Evolutionary conservation across 1,139 yeast species (phyloP).

Genomic region (Yamadazyma siamensis): DNA sequence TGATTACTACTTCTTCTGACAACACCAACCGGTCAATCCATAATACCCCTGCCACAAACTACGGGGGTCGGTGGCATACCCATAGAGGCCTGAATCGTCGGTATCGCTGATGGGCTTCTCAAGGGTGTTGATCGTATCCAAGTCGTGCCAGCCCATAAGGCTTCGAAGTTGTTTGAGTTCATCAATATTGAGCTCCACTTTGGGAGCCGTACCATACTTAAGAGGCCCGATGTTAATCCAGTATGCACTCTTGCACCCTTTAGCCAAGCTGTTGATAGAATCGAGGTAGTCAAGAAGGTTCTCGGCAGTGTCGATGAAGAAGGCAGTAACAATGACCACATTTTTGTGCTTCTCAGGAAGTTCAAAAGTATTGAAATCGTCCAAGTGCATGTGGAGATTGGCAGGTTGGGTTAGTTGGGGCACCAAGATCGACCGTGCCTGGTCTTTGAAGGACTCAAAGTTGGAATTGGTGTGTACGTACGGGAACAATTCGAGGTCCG

Average conservation of each 20-base stretch:
- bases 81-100: slow-evolving; percentile 22
- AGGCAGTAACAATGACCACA: slow-evolving; percentile 66
- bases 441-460: slow-evolving; percentile 49
- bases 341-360: slow-evolving; percentile 29
- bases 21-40: slow-evolving; percentile 54
- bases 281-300: slow-evolving; percentile 71
- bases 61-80: slow-evolving; percentile 59
- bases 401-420: slow-evolving; percentile 34
- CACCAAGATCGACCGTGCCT: slow-evolving; percentile 47
- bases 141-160: slow-evolving; percentile 63
- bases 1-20: slow-evolving; percentile 1
- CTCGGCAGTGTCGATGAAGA: slow-evolving; percentile 86
- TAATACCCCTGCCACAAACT: slow-evolving; percentile 79
- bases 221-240: slow-evolving; percentile 90
- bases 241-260: slow-evolving; percentile 42
- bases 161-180: slow-evolving; percentile 55
- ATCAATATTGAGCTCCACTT: slow-evolving; percentile 64
- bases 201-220: slow-evolving; percentile 85
- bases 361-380: slow-evolving; percentile 62
- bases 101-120: slow-evolving; percentile 9
- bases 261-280: slow-evolving; percentile 47
- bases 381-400: slow-evolving; percentile 49
- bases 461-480: slow-evolving; percentile 74
- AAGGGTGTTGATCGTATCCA: slow-evolving; percentile 39
- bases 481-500: slow-evolving; percentile 47